phyloP scores from a whole-genome alignment of 1,284 basidiomycete genomes.

The Apiotrichum brassicae region DNA sequence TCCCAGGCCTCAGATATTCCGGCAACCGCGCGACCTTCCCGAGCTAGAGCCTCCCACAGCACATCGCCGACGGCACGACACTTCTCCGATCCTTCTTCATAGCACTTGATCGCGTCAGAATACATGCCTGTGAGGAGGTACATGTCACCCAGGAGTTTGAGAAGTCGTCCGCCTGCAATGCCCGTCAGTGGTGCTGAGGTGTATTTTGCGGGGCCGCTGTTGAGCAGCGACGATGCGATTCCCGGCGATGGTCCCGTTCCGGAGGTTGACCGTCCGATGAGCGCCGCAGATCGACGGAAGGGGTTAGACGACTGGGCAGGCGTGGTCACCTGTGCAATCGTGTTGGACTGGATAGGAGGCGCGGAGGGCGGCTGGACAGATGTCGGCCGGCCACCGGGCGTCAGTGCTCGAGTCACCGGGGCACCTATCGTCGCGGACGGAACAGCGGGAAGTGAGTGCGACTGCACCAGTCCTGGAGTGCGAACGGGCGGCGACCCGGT shows the following conservation, averaged over 20 bases:
- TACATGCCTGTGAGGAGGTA: constrained; percentile 74
- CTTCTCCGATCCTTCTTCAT: constrained; percentile 68
- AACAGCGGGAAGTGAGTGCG: constrained; percentile 15
- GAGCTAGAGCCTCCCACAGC: constrained; percentile 76
- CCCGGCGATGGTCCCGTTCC: constrained; percentile 9
- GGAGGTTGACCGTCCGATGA: constrained; percentile 31
- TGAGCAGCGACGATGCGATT: not conserved
- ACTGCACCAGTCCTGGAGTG: constrained; percentile 6
- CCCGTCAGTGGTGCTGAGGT: constrained; percentile 34
- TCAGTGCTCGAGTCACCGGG: constrained; percentile 28
- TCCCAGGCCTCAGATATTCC: constrained; percentile 78
- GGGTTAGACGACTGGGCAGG: constrained; percentile 31
- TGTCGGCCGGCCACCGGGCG: constrained; percentile 38
- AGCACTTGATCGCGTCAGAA: constrained; percentile 74
- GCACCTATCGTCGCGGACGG: constrained; percentile 23
- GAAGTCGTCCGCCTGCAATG: constrained; percentile 53
- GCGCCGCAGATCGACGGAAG: constrained; percentile 32
- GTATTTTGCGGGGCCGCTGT: constrained; percentile 19
- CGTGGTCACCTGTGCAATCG: constrained; percentile 29
- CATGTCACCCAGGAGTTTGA: constrained; percentile 82
- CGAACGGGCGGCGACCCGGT: not conserved
- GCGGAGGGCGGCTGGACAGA: constrained; percentile 35
- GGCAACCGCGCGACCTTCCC: constrained; percentile 74
- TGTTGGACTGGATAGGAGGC: constrained; percentile 35
- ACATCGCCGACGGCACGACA: constrained; percentile 67